Percentiles rank a stretch among this genome's conserved stretches.
These are phyloP conservation scores for Moesziomyces parantarcticus DNA, from an alignment of 1,284 basidiomycete genomes.

Conservation along the genomic window DNA sequence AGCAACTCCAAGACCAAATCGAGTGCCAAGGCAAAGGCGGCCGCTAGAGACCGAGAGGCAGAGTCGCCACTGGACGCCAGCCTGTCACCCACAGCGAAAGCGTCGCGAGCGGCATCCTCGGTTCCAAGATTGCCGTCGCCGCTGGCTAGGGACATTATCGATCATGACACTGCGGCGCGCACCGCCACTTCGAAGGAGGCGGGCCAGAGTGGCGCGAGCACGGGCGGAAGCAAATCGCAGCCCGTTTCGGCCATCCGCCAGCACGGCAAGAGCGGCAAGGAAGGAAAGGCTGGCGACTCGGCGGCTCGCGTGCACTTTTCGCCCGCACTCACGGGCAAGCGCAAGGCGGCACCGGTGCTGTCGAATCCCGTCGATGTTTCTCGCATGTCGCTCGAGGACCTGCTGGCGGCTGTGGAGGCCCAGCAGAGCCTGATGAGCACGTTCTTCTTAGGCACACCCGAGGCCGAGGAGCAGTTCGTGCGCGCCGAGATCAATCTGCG, in stretches of 20 bases:
- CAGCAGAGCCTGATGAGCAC: constrained; percentile 68
- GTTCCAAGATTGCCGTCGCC: constrained; percentile 38
- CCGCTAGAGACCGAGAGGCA: constrained; percentile 17
- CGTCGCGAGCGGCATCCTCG: constrained; percentile 9
- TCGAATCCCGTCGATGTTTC: constrained; percentile 66
- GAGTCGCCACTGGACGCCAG: constrained; percentile 19
- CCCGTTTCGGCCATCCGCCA: constrained; percentile 41
- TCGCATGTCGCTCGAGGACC: constrained; percentile 69
- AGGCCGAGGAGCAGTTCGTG: constrained; percentile 71
- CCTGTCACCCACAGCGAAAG: constrained; percentile 13
- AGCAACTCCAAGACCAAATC: constrained; percentile 17
- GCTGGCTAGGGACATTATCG: constrained; percentile 42
- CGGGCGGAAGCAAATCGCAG: constrained; percentile 32
- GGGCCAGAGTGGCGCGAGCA: background rate
- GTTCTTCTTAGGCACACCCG: constrained; percentile 68
- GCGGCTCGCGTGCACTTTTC: constrained; percentile 52
- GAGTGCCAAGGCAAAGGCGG: constrained; percentile 18
- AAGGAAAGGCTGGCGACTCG: constrained; percentile 28
- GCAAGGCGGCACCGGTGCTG: constrained; percentile 54
- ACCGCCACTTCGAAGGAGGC: background rate
- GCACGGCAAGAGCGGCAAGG: constrained; percentile 42
- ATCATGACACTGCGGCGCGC: constrained; percentile 15
- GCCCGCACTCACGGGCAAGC: constrained; percentile 66
- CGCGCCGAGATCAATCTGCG: constrained; percentile 69
- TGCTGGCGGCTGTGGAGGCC: constrained; percentile 69